These are phyloP conservation scores for Pilatotrama ljubarskyi DNA, from an alignment of 768 basidiomycete species.

Conservation along the genomic window DNA sequence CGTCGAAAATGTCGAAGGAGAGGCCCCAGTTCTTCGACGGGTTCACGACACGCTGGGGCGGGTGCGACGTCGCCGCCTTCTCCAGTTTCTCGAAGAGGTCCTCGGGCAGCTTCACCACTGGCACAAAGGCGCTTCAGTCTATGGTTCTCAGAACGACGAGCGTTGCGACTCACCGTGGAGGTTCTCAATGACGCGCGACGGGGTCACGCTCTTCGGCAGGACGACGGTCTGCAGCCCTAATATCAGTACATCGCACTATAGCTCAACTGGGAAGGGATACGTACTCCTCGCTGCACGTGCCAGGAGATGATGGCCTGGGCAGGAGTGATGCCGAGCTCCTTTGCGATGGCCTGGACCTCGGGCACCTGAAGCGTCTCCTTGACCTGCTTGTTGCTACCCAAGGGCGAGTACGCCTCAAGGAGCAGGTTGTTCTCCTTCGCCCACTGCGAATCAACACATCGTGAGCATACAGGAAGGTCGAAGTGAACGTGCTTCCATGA, in stretches of 20 bases:
- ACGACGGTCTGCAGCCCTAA: conserved; percentile 52
- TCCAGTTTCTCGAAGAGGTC: conserved; percentile 48
- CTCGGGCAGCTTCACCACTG: conserved; percentile 37
- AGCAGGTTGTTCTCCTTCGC: conserved; percentile 63
- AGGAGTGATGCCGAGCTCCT: conserved; percentile 66
- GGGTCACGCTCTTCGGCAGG: conserved; percentile 76
- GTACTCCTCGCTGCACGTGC: conserved; percentile 74
- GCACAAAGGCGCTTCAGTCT: too few species aligned
- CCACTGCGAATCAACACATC: too few species aligned
- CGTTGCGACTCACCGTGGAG: conserved; percentile 52
- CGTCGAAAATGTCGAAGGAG: conserved; percentile 63
- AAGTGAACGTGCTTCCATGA: too few species aligned
- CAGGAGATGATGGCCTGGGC: conserved; percentile 76
- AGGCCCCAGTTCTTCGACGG: conserved; percentile 64
- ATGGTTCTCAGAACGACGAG: too few species aligned
- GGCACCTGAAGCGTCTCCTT: conserved; percentile 58
- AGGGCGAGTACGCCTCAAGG: conserved; percentile 76
- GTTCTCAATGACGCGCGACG: conserved; percentile 70
- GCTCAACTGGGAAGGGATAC: conserved; percentile 26
- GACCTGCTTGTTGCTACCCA: conserved; percentile 63
- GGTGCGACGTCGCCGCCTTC: conserved; percentile 51
- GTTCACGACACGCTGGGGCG: conserved; percentile 55
- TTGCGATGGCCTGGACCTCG: conserved; percentile 59
- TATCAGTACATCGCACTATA: neutral
- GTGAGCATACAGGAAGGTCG: too few species aligned